A percentile compares a stretch with the other conserved stretches of the same genome.
Conservation (phyloP, 371 early-diverging fungal species). For the Rhizopus sp. region DNA sequence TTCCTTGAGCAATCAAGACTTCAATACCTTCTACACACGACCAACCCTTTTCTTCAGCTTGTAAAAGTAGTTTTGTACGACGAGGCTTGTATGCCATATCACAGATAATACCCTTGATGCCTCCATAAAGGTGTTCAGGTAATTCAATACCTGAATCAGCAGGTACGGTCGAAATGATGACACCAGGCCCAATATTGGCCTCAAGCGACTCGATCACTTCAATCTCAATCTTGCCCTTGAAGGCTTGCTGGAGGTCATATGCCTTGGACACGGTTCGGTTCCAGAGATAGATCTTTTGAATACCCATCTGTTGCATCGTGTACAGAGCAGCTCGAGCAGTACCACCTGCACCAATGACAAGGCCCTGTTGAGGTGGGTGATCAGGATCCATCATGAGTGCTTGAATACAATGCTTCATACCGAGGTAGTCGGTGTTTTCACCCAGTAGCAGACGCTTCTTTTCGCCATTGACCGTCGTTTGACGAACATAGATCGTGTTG, state of each 20-base stretch:
- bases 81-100: constrained; percentile 95
- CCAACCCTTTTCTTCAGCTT: constrained; percentile 69
- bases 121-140: constrained; percentile 57
- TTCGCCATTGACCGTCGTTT: constrained; percentile 37
- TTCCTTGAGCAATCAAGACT: constrained; percentile 89
- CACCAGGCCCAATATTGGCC: constrained; percentile 38
- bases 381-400: constrained; percentile 48
- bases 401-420: constrained; percentile 74
- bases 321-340: constrained; percentile 93
- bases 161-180: constrained; percentile 83
- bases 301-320: constrained; percentile 78
- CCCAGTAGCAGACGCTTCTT: constrained; percentile 65
- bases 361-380: constrained; percentile 50
- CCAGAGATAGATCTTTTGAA: constrained; percentile 73
- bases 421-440: constrained; percentile 95
- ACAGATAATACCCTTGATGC: constrained; percentile 72
- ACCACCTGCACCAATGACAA: constrained; percentile 97
- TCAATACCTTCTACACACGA: constrained; percentile 81
- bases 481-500: constrained; percentile 78
- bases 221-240: constrained; percentile 55
- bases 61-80: constrained; percentile 72
- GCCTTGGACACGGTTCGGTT: constrained; percentile 88
- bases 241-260: constrained; percentile 66
- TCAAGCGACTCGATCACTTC: constrained; percentile 45
- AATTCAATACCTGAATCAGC: constrained; percentile 71